These are phyloP conservation scores for Diatrype stigma DNA, from an alignment of 2,329 filamentous ascomycete genomes.

Conservation along the genomic window DNA sequence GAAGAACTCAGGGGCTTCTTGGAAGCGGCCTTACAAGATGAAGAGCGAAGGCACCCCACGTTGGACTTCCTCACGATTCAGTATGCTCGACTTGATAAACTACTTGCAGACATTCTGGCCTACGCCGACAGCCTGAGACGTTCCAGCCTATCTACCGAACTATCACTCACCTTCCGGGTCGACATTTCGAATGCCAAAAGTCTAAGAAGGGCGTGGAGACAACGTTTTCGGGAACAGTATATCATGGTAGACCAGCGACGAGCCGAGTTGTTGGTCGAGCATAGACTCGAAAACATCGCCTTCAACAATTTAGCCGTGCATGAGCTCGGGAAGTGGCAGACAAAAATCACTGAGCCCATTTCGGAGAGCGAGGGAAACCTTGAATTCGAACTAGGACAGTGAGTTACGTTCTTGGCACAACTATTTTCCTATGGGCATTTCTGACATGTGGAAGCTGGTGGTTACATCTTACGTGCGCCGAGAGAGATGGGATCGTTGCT, in stretches of 20 bases:
- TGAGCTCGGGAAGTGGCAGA: conserved; percentile 33
- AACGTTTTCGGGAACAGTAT: conserved; percentile 40
- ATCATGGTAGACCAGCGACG: conserved; percentile 42
- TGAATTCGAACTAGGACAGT: conserved; percentile 47
- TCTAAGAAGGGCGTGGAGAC: conserved; percentile 39
- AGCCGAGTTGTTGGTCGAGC: conserved; percentile 30
- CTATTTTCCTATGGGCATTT: not conserved
- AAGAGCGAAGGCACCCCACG: conserved; percentile 27
- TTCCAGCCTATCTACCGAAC: conserved; percentile 21
- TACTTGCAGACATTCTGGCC: conserved; percentile 40
- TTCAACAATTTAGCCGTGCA: conserved; percentile 31
- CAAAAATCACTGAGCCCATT: conserved; percentile 28
- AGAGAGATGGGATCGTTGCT: conserved; percentile 51
- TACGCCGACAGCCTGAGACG: conserved; percentile 34
- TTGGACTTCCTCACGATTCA: conserved; percentile 37
- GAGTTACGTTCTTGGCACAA: conserved; percentile 22
- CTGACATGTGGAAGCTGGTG: conserved; percentile 47
- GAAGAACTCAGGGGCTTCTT: conserved; percentile 37
- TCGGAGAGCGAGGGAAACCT: conserved; percentile 38
- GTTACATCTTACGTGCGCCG: conserved; percentile 52
- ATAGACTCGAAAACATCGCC: conserved; percentile 37
- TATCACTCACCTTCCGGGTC: conserved; percentile 27
- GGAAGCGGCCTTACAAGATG: conserved; percentile 34
- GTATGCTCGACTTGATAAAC: conserved; percentile 29
- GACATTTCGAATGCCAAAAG: conserved; percentile 33